These are phyloP conservation scores for Aspergillus affinis DNA, from an alignment of 495 filamentous ascomycete genomes.

Conservation along the genomic window DNA sequence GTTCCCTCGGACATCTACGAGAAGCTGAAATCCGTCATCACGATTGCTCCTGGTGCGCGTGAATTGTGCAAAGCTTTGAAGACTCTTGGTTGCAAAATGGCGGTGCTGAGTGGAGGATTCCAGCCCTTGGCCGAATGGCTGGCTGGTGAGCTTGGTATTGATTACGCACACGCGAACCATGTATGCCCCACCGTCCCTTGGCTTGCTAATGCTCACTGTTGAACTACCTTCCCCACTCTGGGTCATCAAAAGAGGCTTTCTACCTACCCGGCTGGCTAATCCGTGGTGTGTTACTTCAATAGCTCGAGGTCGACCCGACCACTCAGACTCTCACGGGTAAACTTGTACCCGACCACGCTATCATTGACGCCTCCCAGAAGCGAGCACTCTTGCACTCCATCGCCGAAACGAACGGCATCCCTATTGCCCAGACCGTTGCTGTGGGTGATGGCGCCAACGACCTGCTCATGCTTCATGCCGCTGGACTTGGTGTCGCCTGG, in stretches of 20 bases:
- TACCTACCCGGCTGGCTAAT: not conserved
- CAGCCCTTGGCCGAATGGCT: conserved; percentile 85
- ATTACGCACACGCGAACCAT: conserved; percentile 85
- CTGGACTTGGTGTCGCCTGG: conserved; percentile 89
- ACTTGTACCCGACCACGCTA: conserved; percentile 62
- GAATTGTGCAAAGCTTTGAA: conserved; percentile 73
- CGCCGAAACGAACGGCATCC: conserved; percentile 67
- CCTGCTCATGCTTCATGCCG: conserved; percentile 83
- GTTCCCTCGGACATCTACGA: conserved; percentile 79
- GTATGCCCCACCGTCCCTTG: conserved; percentile 33
- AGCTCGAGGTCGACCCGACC: conserved; percentile 66
- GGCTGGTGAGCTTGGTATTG: conserved; percentile 73
- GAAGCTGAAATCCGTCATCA: conserved; percentile 66
- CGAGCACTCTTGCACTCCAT: conserved; percentile 72
- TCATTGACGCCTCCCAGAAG: conserved; percentile 83
- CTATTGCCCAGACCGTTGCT: conserved; percentile 74
- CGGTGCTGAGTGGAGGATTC: conserved; percentile 91
- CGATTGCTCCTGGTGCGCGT: conserved; percentile 75
- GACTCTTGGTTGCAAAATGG: conserved; percentile 74
- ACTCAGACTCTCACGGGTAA: conserved; percentile 76
- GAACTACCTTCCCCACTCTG: not conserved
- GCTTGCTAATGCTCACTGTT: not conserved
- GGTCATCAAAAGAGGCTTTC: not conserved
- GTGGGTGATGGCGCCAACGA: conserved; percentile 97
- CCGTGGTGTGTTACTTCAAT: not conserved